Conservation (phyloP, 108 stramenopile genomes). For the Mediolabrus comicus region DNA sequence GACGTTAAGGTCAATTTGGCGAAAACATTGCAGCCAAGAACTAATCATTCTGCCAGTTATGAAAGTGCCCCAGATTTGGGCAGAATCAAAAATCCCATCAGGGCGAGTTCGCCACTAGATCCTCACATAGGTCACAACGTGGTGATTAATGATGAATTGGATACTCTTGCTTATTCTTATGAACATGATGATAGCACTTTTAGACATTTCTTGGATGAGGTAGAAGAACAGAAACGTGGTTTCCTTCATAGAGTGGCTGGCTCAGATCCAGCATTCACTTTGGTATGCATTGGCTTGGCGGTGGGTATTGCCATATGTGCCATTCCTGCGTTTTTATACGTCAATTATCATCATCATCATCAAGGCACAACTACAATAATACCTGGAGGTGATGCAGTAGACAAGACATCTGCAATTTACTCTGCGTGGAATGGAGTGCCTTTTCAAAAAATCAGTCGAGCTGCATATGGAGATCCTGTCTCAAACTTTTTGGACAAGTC, state of each 20-base stretch:
- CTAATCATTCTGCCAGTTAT: background rate
- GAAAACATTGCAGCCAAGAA: background rate
- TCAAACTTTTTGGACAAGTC: conserved; percentile 55
- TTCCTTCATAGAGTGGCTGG: background rate
- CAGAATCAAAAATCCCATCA: background rate
- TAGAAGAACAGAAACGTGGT: background rate
- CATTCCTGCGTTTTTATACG: conserved; percentile 19
- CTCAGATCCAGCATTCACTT: background rate
- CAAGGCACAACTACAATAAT: background rate
- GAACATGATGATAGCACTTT: background rate
- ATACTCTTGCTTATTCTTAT: background rate
- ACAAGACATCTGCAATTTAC: background rate
- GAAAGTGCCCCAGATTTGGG: background rate
- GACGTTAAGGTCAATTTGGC: background rate
- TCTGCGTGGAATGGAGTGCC: conserved; percentile 38
- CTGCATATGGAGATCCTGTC: conserved; percentile 63
- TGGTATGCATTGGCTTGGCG: conserved; percentile 32
- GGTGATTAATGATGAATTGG: background rate
- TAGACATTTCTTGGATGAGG: background rate
- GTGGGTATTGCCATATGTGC: conserved; percentile 34
- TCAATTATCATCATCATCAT: conserved; percentile 15
- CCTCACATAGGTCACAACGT: background rate
- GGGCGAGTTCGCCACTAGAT: background rate
- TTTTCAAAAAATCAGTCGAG: conserved; percentile 59
- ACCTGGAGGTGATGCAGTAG: background rate